Evolutionary conservation across 2,329 filamentous ascomycete genomes (phyloP), one percentile per base, ranked within the genome.

Genomic region (Colletotrichum gloeosporioides): DNA sequence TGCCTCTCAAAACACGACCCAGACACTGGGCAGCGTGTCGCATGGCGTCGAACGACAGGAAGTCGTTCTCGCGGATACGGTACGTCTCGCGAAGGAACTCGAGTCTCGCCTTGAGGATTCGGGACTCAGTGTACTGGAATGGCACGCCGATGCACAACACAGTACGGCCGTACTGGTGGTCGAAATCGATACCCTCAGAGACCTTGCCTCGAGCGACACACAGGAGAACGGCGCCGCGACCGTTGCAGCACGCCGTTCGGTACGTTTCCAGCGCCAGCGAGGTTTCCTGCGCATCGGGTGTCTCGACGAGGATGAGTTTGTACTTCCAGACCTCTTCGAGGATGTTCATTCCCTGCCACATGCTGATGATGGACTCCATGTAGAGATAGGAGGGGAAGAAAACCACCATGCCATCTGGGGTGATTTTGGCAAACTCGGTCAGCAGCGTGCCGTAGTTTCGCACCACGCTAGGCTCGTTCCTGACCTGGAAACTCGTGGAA

Each of bases 321-420:
- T 98, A 98, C 85, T 98, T 98, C 97, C 97, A 99, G 36, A 99
- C 96, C 83, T 97, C 95, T 85, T 99, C 97, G 44, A 99, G 89
- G 78, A 99, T 98, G 31, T 96, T 96, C 96, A 99, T 99, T 71
- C 95, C 96, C 84, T 99, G 97, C 97, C 97, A 99, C 93, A 98
- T 98, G 83, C 94, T 96, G 83, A 99, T 98, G 83, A 99, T 99
- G 69, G 94, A 97, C 83, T 99, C 97, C 97, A 99, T 99, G 87
- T 99, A 99, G 2, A 99, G 90, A 81, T 99, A 99, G 0, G 96
- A 98, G 0, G 97, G 98, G 84, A 99, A 99, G 89, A 99, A 99
- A 53, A 99, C 97, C n/a, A 99, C 97, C 85, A 99, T 93, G 36
- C 97, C 97, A 81, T 99, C 97, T 0, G 97, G 98, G 0, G 97